A percentile compares a stretch with the other conserved stretches of the same genome.
These are phyloP conservation scores for Fomitopsis schrenkii DNA, from an alignment of 1,284 basidiomycete genomes.

Conservation along the genomic window DNA sequence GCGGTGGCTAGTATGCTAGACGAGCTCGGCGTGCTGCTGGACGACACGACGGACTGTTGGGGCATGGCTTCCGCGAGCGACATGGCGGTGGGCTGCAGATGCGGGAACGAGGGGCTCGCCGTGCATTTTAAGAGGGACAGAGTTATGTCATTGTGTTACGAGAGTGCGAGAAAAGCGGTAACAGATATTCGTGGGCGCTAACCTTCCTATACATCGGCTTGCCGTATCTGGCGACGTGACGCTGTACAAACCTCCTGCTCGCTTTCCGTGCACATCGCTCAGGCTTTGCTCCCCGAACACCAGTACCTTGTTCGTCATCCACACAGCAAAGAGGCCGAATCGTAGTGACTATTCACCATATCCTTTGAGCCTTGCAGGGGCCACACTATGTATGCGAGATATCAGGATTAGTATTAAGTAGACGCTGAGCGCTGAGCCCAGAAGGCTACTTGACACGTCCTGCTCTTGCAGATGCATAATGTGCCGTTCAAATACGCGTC, in stretches of 20 bases:
- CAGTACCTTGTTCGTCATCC: no score
- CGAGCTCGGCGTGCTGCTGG: background rate
- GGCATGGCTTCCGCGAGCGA: slow-evolving; percentile 8
- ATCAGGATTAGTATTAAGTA: no score
- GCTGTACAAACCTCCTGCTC: no score
- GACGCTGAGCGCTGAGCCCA: no score
- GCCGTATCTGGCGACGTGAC: background rate
- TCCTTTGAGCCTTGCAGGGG: no score
- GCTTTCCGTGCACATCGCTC: background rate
- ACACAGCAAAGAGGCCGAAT: no score
- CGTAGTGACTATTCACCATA: no score
- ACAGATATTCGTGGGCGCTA: background rate
- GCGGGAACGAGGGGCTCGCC: background rate
- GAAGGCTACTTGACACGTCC: no score
- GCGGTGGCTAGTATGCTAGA: background rate
- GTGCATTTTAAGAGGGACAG: background rate
- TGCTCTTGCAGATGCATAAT: no score
- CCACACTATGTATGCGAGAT: no score
- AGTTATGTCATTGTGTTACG: background rate
- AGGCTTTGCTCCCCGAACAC: background rate
- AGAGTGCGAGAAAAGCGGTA: background rate
- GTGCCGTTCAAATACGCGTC: no score
- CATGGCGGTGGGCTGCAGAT: slow-evolving; percentile 2
- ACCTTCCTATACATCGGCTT: background rate
- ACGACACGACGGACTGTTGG: background rate